Evolutionary conservation across 305 asterid genomes (phyloP).

Genomic region (Stenogyne calaminthoides): DNA sequence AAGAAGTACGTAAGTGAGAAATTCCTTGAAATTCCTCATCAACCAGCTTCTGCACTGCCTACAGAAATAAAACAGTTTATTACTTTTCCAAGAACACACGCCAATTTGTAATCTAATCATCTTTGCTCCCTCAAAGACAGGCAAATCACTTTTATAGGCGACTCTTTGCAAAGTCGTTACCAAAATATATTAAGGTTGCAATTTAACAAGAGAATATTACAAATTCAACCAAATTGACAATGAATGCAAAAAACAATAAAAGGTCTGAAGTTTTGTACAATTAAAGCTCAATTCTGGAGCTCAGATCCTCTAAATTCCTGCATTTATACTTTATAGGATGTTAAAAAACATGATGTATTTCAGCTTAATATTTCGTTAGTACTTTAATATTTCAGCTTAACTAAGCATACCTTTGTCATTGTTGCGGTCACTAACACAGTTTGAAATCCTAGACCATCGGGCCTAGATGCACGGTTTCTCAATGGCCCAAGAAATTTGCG

Average conservation of each 20-base stretch:
- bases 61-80: conserved; percentile 29
- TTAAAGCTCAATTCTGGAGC: conserved; percentile 5
- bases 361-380: too few relatives aligned
- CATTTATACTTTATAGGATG: too few relatives aligned
- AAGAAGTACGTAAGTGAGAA: conserved; percentile 82
- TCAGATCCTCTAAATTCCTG: neutral
- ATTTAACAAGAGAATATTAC: conserved; percentile 1
- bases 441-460: conserved; percentile 76
- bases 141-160: neutral
- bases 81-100: conserved; percentile 3
- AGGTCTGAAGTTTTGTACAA: neutral
- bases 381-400: neutral
- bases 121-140: neutral
- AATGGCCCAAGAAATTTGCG: conserved; percentile 89
- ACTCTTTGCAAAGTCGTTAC: conserved; percentile 18
- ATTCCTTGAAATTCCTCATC: conserved; percentile 97
- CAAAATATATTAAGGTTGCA: neutral
- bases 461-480: conserved; percentile 75
- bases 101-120: conserved; percentile 9
- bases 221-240: neutral
- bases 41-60: conserved; percentile 91
- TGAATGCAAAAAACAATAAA: neutral
- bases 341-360: too few relatives aligned
- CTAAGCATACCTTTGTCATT: conserved; percentile 80
- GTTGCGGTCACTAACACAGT: conserved; percentile 97